A percentile compares a stretch with the other conserved stretches of the same genome.
phyloP scores from a whole-genome alignment of 352 stramenopile genomes.

The Globisporangium parvum region DNA sequence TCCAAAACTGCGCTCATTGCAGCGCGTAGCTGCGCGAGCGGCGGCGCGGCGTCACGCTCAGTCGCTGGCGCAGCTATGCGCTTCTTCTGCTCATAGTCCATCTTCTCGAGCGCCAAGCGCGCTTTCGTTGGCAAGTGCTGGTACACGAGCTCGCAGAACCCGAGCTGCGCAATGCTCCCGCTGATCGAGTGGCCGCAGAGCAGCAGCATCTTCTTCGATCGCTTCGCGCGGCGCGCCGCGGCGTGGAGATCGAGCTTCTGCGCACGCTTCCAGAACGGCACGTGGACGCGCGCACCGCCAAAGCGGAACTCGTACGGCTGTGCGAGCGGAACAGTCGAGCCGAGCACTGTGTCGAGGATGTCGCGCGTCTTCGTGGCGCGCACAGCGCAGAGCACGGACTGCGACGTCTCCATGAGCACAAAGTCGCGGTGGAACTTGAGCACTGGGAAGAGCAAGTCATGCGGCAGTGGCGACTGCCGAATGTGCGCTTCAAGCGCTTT shows the following conservation, averaged over 20 bases:
- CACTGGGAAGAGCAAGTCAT: constrained; percentile 49
- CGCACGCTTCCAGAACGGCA: constrained; percentile 70
- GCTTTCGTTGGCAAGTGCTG: constrained; percentile 46
- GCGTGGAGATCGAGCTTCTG: constrained; percentile 49
- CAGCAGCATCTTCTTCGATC: constrained; percentile 55
- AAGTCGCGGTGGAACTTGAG: constrained; percentile 45
- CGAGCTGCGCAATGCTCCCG: constrained; percentile 77
- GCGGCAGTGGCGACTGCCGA: constrained; percentile 58
- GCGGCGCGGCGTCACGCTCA: not conserved
- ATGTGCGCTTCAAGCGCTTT: constrained; percentile 50
- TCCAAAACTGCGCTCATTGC: constrained; percentile 14
- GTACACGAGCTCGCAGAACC: constrained; percentile 69
- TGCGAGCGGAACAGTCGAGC: constrained; percentile 55
- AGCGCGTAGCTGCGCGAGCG: not conserved
- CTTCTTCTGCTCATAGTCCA: constrained; percentile 52
- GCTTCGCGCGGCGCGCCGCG: constrained; percentile 38
- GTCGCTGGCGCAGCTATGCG: not conserved
- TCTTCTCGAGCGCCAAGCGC: constrained; percentile 49
- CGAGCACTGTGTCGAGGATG: constrained; percentile 61
- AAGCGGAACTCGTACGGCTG: constrained; percentile 69
- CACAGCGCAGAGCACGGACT: constrained; percentile 60
- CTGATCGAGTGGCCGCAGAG: constrained; percentile 81
- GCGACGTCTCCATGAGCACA: constrained; percentile 57
- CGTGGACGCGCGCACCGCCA: constrained; percentile 65
- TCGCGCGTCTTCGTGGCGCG: constrained; percentile 51